Percentiles rank a stretch among this genome's conserved stretches.
Evolutionary conservation across 306 rosid genomes (phyloP).

Genomic region (Cicer judaicum): DNA sequence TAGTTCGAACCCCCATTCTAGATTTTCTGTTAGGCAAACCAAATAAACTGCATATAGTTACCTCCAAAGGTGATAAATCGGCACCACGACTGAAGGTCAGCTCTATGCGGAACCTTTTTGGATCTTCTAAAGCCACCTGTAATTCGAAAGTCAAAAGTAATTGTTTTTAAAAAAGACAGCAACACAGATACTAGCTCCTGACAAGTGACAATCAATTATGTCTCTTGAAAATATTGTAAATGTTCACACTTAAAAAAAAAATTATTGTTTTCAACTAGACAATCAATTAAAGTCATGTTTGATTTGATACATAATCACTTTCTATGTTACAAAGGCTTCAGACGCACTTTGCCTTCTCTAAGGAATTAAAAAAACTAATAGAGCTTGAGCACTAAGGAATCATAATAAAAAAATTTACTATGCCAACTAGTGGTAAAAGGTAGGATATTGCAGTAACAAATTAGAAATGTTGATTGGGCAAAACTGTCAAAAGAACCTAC

Average conservation of each 20-base stretch:
- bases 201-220: conserved; percentile 22
- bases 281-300: neutral
- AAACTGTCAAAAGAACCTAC: conserved; percentile 52
- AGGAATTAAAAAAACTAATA: neutral
- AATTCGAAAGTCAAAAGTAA: conserved; percentile 44
- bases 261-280: conserved; percentile 21
- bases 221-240: neutral
- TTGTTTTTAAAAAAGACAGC: neutral
- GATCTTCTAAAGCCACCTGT: conserved; percentile 90
- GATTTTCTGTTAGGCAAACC: conserved; percentile 1
- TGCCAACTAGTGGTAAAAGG: conserved; percentile 16
- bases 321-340: conserved; percentile 2
- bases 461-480: conserved; percentile 6
- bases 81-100: conserved; percentile 98
- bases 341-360: neutral
- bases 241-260: neutral
- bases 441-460: conserved; percentile 9
- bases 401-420: neutral
- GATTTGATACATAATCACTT: conserved; percentile 1
- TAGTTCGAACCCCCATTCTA: conserved; percentile 14
- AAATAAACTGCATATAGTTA: conserved; percentile 47
- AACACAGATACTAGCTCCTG: conserved; percentile 13
- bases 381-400: neutral
- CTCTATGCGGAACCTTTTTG: conserved; percentile 85
- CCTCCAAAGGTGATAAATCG: conserved; percentile 94